Percentiles rank a stretch among this genome's conserved stretches.
phyloP scores from a whole-genome alignment of 2,329 filamentous ascomycete genomes.

The Pseudogymnoascus sp. region DNA sequence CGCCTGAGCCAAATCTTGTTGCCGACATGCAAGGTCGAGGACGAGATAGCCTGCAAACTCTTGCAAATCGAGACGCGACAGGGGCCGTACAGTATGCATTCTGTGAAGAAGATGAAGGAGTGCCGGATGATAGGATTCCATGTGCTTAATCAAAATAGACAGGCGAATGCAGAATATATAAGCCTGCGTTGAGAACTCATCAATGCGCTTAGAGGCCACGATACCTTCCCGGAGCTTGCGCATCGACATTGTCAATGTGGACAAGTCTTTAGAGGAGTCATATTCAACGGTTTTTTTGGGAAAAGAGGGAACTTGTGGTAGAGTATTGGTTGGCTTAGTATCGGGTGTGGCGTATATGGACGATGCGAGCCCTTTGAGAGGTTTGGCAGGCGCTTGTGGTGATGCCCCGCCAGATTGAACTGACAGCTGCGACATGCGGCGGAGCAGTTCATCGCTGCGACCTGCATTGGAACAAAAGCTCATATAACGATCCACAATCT shows the following conservation, averaged over 20 bases:
- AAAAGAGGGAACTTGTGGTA: slow-evolving; percentile 15
- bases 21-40: slow-evolving; percentile 81
- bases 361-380: slow-evolving; percentile 9
- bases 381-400: not conserved
- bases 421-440: slow-evolving; percentile 62
- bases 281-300: slow-evolving; percentile 16
- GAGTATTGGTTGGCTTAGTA: slow-evolving; percentile 8
- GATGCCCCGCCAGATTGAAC: slow-evolving; percentile 19
- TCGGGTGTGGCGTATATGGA: slow-evolving; percentile 8
- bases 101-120: slow-evolving; percentile 68
- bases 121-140: slow-evolving; percentile 84
- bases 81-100: slow-evolving; percentile 61
- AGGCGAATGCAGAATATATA: slow-evolving; percentile 89
- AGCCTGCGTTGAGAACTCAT: slow-evolving; percentile 77
- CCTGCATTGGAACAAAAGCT: slow-evolving; percentile 73
- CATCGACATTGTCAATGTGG: slow-evolving; percentile 71
- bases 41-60: slow-evolving; percentile 78
- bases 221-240: slow-evolving; percentile 89
- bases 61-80: slow-evolving; percentile 64
- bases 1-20: slow-evolving; percentile 66
- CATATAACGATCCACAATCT: slow-evolving; percentile 84
- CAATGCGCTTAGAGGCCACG: slow-evolving; percentile 65
- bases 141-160: slow-evolving; percentile 71
- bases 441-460: slow-evolving; percentile 64
- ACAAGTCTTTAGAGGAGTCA: slow-evolving; percentile 54